These are phyloP conservation scores for Hypoxylon crocopeplum DNA, from an alignment of 495 filamentous ascomycete species.

Conservation along the genomic window DNA sequence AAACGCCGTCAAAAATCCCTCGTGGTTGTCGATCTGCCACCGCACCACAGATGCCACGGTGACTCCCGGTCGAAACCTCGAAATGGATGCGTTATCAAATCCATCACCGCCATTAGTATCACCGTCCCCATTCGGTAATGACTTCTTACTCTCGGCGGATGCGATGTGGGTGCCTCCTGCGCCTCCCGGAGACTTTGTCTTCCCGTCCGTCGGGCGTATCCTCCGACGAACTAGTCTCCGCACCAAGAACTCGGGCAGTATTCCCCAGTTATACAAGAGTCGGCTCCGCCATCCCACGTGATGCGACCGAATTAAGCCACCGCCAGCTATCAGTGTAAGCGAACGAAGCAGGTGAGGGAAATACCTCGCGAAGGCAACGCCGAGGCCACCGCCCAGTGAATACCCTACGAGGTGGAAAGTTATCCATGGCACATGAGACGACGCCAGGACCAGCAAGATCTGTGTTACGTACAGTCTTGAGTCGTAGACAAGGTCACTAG, in stretches of 20 bases:
- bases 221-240: constrained; percentile 60
- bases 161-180: constrained; percentile 12
- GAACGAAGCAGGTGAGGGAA: constrained; percentile 72
- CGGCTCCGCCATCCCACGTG: constrained; percentile 66
- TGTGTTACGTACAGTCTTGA: constrained; percentile 75
- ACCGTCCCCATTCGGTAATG: constrained; percentile 38
- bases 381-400: constrained; percentile 82
- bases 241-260: constrained; percentile 66
- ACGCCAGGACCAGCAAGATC: constrained; percentile 73
- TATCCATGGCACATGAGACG: constrained; percentile 73
- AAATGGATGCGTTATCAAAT: constrained; percentile 53
- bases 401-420: constrained; percentile 81
- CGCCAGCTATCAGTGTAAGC: constrained; percentile 76
- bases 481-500: constrained; percentile 72
- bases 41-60: constrained; percentile 50
- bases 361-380: constrained; percentile 72
- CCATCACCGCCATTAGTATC: constrained; percentile 47
- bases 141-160: constrained; percentile 31
- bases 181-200: constrained; percentile 29
- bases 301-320: constrained; percentile 72
- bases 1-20: constrained; percentile 62
- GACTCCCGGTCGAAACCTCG: constrained; percentile 40
- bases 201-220: constrained; percentile 49
- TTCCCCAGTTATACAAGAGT: constrained; percentile 65
- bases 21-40: constrained; percentile 62